These are phyloP conservation scores for Pulicaria dysenterica DNA, from an alignment of 129 eudicot species.

Conservation along the genomic window DNA sequence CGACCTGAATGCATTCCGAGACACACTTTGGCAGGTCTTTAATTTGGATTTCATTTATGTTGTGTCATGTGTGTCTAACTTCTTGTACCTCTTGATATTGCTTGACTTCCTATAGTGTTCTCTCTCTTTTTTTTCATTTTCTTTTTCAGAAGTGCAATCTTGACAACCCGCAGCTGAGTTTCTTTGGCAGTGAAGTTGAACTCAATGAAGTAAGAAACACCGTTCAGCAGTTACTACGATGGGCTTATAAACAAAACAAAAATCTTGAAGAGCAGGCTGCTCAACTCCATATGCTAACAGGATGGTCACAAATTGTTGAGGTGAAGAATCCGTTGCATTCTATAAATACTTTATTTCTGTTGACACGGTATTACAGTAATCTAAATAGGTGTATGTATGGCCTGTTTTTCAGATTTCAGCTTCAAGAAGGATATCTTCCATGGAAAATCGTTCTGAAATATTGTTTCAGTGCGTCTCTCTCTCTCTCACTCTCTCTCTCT, in stretches of 20 bases:
- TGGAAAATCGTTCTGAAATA: slow-evolving; percentile 73
- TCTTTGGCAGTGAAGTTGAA: slow-evolving; percentile 74
- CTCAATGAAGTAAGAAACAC: slow-evolving; percentile 66
- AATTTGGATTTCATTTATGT: not conserved
- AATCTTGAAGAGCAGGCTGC: slow-evolving; percentile 99
- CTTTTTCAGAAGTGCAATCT: slow-evolving; percentile 56
- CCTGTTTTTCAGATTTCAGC: slow-evolving; percentile 62
- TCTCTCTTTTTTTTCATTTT: not conserved
- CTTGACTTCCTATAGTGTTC: not conserved
- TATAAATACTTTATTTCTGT: not conserved
- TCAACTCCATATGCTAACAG: slow-evolving; percentile 92
- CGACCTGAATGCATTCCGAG: slow-evolving; percentile 77
- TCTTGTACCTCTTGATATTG: not conserved
- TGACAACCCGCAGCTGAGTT: slow-evolving; percentile 61
- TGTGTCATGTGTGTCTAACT: not conserved
- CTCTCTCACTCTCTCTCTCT: slow-evolving; percentile 17
- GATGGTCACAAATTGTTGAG: slow-evolving; percentile 99
- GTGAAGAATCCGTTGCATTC: slow-evolving; percentile 34
- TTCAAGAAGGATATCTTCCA: slow-evolving; percentile 70
- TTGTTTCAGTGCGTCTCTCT: slow-evolving; percentile 69
- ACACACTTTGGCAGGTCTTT: slow-evolving; percentile 88
- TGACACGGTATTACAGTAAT: not conserved
- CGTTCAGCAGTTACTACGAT: slow-evolving; percentile 76
- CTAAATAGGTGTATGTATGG: not conserved
- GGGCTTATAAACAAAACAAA: slow-evolving; percentile 97